Base-by-base conservation (phyloP, 208 protist genomes). In the Wallacemonas sp. region DNA sequence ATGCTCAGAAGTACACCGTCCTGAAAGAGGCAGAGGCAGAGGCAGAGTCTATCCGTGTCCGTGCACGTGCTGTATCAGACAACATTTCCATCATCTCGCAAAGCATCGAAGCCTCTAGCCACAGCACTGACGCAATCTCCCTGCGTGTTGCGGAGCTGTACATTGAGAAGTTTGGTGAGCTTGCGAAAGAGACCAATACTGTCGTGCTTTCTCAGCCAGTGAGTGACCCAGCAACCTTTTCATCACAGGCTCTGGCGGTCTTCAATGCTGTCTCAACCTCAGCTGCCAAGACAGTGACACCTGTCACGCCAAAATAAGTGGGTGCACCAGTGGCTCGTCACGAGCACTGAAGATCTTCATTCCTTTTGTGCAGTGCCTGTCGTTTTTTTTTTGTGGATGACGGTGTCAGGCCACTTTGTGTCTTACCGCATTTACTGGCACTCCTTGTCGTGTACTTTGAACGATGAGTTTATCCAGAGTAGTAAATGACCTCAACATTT, bases 161-260 rank as follows among this genome's bases (percentile, higher is more conserved):
- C 68, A 88, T 98, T 65, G 77, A 88, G 19, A 82, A 86, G 38
- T 98, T 98, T 74, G 84, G 90, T 2, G 74, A 96, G 54, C 65
- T 98, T 30, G 96, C 96, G 1, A 93, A 95, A 52, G 74, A 93
- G 58, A 84, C 81, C 26, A 99, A 97, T 74, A 98, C 97, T 2
- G 83, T 99, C 2, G 88, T 99, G 2, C 71, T 99, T 47, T 97
- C 97, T 0, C 69, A 96, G 33, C 94, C 97, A 43, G 71, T 96
- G 0, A 81, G 74, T 29, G 97, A 99, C 58, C 83, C 90, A 24
- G 83, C 85, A 0, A 70, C 74, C 24, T 98, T 98, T 79, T 74
- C 98, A 2, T 83, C 97, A 0, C 94, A 98, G 83, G 96, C 94
- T 5, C 73, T 98, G n/a, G 73, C 93, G 17, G 65, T 95, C 1